Percentiles rank a stretch among this genome's conserved stretches.
Evolutionary conservation across 371 early-diverging fungal species (phyloP).

Genomic region (Gilbertella persicaria): DNA sequence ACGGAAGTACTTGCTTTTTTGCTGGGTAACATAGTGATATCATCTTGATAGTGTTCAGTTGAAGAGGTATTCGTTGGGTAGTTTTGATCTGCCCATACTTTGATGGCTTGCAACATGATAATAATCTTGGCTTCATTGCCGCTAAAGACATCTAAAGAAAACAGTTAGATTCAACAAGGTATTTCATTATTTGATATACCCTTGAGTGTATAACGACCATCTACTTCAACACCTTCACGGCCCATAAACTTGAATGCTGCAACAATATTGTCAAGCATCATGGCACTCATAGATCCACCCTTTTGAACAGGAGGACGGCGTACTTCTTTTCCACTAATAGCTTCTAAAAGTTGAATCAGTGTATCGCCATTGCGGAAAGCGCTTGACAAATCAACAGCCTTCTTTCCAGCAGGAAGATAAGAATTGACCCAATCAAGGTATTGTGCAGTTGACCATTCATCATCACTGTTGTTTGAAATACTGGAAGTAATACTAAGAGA

Average conservation of each 20-base stretch:
- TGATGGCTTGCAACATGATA: constrained; percentile 54
- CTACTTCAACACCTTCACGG: constrained; percentile 55
- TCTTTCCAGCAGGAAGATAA: constrained; percentile 40
- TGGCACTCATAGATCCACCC: constrained; percentile 36
- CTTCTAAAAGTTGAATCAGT: constrained; percentile 54
- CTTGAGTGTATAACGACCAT: constrained; percentile 56
- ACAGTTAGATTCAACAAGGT: not conserved
- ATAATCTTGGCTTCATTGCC: constrained; percentile 57
- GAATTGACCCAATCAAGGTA: constrained; percentile 61
- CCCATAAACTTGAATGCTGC: constrained; percentile 70
- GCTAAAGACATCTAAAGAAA: constrained; percentile 46
- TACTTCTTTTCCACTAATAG: constrained; percentile 51
- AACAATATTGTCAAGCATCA: constrained; percentile 60
- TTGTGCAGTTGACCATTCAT: constrained; percentile 21
- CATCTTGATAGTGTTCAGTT: not conserved
- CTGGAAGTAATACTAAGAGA: constrained; percentile 14
- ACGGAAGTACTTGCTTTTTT: constrained; percentile 18
- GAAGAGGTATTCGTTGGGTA: not conserved
- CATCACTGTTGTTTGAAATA: constrained; percentile 5
- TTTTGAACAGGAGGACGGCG: constrained; percentile 38
- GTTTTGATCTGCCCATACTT: constrained; percentile 27
- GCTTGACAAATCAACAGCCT: constrained; percentile 41
- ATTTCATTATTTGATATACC: constrained; percentile 7
- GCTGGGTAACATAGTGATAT: not conserved
- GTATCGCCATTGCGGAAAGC: constrained; percentile 58